Base-by-base conservation (phyloP, 164 flowering plant species). In the Piper betle region DNA sequence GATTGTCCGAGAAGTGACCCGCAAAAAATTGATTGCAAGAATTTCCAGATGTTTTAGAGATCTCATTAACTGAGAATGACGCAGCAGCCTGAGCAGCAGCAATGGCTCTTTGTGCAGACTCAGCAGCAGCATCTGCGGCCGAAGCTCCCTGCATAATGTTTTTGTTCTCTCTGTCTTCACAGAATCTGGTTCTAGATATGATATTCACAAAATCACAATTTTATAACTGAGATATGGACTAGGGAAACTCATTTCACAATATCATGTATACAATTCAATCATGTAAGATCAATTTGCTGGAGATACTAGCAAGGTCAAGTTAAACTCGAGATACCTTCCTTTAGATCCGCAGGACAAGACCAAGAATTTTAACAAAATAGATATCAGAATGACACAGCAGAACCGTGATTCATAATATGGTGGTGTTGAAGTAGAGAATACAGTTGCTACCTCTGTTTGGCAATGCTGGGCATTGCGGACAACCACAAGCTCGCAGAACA, bases 81-180 rank as follows among this genome's bases (percentile, higher is more conserved):
- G 91, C 91, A 62, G 96, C 95, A 67, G 88, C 91, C 74, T 79
- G 78, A 55, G 97, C 98, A 55, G 99, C 96, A 66, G 89, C 86
- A 69, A 86, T 70, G 63, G 99, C 99, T 69, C 75, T 63, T 66
- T 79, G 77, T 16, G 97, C 97, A 64, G 80, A 77, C 62, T 81
- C 80, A 7, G 92, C 87, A 58, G 97, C 99, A 40, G 87, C 94
- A 74, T 79, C 80, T 60, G 95, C 99, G 61, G 97, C 97, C 18
- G 87, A 79, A 61, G 81, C 81, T 3, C 67, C 81, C n/a, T 75
- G 76, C 70, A 66, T 62, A 15, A 10, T 10, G 50, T 15, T 46
- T 42, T 42, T 42, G 46, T 42, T 11, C 15, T 15, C 50, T 15
- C 10, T 46, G 50, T 46, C 50, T 46, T 46, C 50, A 46, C 15